These are phyloP conservation scores for Lactifluus pinguis DNA, from an alignment of 768 basidiomycete species.

Conservation along the genomic window DNA sequence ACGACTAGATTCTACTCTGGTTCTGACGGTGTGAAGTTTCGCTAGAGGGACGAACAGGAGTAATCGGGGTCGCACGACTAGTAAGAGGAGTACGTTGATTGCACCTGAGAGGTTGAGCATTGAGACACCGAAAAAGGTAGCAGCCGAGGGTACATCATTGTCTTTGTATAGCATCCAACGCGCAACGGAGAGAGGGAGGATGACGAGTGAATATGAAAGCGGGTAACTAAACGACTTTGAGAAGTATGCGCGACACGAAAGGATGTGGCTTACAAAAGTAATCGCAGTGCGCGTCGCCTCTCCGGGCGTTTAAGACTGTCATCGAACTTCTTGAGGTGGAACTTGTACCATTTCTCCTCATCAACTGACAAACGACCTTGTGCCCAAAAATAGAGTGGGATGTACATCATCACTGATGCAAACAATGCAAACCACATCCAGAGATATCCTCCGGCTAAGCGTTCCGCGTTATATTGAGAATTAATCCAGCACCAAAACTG, in stretches of 20 bases:
- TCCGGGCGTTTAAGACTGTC: not conserved
- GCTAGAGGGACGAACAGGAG: slow-evolving; percentile 24
- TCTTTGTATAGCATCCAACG: slow-evolving; percentile 31
- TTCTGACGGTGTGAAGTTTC: not conserved
- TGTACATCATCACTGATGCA: slow-evolving; percentile 28
- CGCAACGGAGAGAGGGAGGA: slow-evolving; percentile 35
- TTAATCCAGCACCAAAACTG: slow-evolving; percentile 40
- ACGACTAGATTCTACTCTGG: not conserved
- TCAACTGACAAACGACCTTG: slow-evolving; percentile 29
- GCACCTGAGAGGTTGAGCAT: slow-evolving; percentile 34
- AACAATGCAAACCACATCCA: slow-evolving; percentile 38
- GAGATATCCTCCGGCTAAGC: slow-evolving; percentile 34
- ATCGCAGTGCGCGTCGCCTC: slow-evolving; percentile 4
- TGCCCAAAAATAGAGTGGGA: slow-evolving; percentile 32
- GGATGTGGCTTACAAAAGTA: slow-evolving; percentile 25
- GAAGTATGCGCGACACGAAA: not conserved
- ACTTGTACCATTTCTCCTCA: slow-evolving; percentile 29
- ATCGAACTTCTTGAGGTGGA: slow-evolving; percentile 17
- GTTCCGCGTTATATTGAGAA: slow-evolving; percentile 23
- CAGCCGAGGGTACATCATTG: slow-evolving; percentile 23
- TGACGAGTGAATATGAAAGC: slow-evolving; percentile 29
- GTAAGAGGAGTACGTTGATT: slow-evolving; percentile 33
- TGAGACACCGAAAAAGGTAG: slow-evolving; percentile 27
- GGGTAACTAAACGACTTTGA: slow-evolving; percentile 28
- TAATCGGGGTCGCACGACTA: slow-evolving; percentile 30